A percentile compares a stretch with the other conserved stretches of the same genome.
These are phyloP conservation scores for Saksenaea vasiformis DNA, from an alignment of 371 early-diverging fungal genomes.

Conservation along the genomic window DNA sequence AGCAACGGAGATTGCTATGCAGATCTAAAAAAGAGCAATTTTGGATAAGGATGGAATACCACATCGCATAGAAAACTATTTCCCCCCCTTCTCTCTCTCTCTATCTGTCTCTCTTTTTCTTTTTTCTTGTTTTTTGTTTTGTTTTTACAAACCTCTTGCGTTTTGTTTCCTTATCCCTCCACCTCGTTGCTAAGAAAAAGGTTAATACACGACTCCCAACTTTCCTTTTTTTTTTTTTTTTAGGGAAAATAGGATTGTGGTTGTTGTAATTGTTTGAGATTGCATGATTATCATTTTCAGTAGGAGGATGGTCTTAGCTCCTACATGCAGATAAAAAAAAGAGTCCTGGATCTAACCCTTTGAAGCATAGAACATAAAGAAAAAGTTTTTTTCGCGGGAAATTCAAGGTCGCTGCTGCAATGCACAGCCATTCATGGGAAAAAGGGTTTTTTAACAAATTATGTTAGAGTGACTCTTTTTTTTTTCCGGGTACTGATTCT, in stretches of 20 bases:
- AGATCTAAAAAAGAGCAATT: constrained; percentile 4
- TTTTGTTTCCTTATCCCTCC: too few species aligned
- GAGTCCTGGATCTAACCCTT: not conserved
- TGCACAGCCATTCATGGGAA: too few species aligned
- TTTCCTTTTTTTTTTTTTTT: not conserved
- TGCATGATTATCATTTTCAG: too few species aligned
- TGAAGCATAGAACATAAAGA: too few species aligned
- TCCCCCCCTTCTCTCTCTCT: not conserved
- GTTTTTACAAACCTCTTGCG: too few species aligned
- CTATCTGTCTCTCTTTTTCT: not conserved
- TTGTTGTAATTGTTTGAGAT: too few species aligned
- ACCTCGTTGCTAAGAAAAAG: too few species aligned
- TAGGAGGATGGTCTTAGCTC: not conserved
- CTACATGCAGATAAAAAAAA: not conserved
- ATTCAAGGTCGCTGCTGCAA: too few species aligned
- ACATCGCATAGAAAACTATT: not conserved
- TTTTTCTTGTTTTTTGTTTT: not conserved
- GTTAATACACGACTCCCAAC: not conserved
- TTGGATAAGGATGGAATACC: not conserved
- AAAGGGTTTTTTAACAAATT: too few species aligned
- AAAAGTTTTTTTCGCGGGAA: too few species aligned
- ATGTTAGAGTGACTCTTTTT: not conserved
- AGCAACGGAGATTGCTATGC: constrained; percentile 17
- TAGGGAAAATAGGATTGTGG: too few species aligned
- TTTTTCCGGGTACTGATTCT: not conserved